These are phyloP conservation scores for Lichtheimia hyalospora DNA, from an alignment of 371 early-diverging fungal species.

Conservation along the genomic window DNA sequence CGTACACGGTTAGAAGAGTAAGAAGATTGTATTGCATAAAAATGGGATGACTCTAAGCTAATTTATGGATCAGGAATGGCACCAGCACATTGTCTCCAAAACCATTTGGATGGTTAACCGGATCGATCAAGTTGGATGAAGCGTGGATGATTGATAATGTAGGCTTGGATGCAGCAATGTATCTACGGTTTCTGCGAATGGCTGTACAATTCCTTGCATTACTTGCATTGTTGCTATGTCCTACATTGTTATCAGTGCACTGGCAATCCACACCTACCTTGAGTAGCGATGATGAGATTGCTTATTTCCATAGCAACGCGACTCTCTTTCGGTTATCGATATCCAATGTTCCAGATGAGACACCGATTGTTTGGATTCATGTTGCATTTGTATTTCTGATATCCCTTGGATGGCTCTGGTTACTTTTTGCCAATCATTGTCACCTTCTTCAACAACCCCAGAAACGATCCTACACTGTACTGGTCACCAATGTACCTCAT, in stretches of 20 bases:
- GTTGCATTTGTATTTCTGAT: conserved; percentile 34
- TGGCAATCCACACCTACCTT: conserved; percentile 24
- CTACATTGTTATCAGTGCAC: conserved; percentile 54
- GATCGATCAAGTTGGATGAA: conserved; percentile 36
- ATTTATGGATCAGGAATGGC: conserved; percentile 15
- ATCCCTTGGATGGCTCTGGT: conserved; percentile 45
- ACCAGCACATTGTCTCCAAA: conserved; percentile 34
- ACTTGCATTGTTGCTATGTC: conserved; percentile 43
- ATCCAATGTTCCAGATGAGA: conserved; percentile 34
- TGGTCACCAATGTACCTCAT: conserved; percentile 38
- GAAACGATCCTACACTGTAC: conserved; percentile 14
- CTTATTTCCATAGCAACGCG: conserved; percentile 35
- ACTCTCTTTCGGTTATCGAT: conserved; percentile 44
- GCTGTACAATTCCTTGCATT: conserved; percentile 56
- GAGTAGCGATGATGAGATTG: conserved; percentile 4
- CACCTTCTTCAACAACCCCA: conserved; percentile 34
- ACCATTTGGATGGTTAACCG: conserved; percentile 55
- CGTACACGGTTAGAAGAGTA: conserved; percentile 51
- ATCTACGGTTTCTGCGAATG: conserved; percentile 68
- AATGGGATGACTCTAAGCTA: background rate
- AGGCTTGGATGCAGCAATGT: conserved; percentile 69
- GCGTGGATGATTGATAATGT: conserved; percentile 46
- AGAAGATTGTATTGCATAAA: conserved; percentile 1
- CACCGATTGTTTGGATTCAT: conserved; percentile 46
- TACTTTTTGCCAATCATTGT: conserved; percentile 48